Conservation (phyloP, 805 yeast species). For the Candida nemodendra region DNA sequence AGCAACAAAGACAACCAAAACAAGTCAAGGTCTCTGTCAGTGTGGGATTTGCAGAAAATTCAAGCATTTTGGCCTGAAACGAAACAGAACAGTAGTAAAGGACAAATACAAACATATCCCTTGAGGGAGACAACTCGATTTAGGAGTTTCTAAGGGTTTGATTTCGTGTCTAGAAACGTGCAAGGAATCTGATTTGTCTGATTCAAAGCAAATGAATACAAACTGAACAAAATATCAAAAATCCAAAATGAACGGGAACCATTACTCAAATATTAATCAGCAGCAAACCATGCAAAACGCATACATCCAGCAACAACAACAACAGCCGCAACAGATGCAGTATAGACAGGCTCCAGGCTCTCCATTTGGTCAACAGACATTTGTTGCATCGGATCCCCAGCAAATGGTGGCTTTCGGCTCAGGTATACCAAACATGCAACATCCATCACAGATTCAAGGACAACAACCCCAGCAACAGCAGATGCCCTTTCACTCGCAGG, state of each 20-base stretch:
- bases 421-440: constrained; percentile 26
- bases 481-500: constrained; percentile 9
- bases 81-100: no score
- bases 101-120: no score
- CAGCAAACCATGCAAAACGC: constrained; percentile 18
- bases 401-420: constrained; percentile 18
- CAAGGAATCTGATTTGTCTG: no score
- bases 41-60: no score
- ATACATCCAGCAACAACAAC: constrained; percentile 32
- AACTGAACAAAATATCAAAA: no score
- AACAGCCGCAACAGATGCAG: constrained; percentile 33
- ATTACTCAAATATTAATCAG: constrained; percentile 15
- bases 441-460: constrained; percentile 20
- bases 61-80: no score
- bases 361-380: constrained; percentile 5
- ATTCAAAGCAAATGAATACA: no score
- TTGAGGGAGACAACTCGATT: no score
- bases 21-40: no score
- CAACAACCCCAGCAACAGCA: constrained; percentile 13
- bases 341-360: constrained; percentile 13
- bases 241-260: constrained; percentile 7
- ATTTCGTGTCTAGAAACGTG: no score
- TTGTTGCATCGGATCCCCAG: constrained; percentile 16
- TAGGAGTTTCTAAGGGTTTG: no score
- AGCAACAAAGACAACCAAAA: no score